Evolutionary conservation across 208 protist genomes (phyloP).

Genomic region (Angomonas ambiguus): DNA sequence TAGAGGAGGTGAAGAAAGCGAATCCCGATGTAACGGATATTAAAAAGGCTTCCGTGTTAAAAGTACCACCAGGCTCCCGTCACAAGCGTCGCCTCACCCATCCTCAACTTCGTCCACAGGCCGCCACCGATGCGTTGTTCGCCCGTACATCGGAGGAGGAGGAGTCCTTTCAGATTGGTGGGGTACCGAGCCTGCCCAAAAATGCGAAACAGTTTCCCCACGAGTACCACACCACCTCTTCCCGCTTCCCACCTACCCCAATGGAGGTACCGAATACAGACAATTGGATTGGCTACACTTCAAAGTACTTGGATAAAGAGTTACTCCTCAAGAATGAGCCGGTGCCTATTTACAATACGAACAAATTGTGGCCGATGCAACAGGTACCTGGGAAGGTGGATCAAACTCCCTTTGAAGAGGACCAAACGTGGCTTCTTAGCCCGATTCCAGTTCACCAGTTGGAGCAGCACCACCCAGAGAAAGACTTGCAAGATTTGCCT

Average conservation of each 20-base stretch:
- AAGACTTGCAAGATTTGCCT: constrained; percentile 81
- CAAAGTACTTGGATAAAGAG: constrained; percentile 79
- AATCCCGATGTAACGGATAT: constrained; percentile 37
- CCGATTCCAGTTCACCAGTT: constrained; percentile 84
- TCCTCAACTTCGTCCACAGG: constrained; percentile 64
- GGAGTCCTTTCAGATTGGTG: constrained; percentile 9
- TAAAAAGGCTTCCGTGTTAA: constrained; percentile 15
- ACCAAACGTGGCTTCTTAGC: constrained; percentile 86
- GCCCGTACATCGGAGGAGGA: constrained; percentile 60
- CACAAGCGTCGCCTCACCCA: constrained; percentile 52
- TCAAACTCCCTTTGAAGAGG: constrained; percentile 87
- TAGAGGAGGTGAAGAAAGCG: constrained; percentile 32
- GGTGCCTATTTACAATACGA: constrained; percentile 70
- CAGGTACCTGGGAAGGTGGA: constrained; percentile 82
- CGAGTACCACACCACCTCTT: constrained; percentile 80
- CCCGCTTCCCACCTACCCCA: constrained; percentile 70
- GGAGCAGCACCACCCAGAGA: constrained; percentile 80
- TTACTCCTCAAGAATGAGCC: constrained; percentile 55
- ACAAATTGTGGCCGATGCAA: constrained; percentile 85
- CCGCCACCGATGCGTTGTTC: constrained; percentile 57
- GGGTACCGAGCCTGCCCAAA: constrained; percentile 40
- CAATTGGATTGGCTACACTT: constrained; percentile 85
- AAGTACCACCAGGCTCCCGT: constrained; percentile 40
- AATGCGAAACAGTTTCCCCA: constrained; percentile 79
- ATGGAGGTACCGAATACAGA: constrained; percentile 26